Evolutionary conservation across 1,284 basidiomycete species (phyloP).

Genomic region (Boletus smithii): DNA sequence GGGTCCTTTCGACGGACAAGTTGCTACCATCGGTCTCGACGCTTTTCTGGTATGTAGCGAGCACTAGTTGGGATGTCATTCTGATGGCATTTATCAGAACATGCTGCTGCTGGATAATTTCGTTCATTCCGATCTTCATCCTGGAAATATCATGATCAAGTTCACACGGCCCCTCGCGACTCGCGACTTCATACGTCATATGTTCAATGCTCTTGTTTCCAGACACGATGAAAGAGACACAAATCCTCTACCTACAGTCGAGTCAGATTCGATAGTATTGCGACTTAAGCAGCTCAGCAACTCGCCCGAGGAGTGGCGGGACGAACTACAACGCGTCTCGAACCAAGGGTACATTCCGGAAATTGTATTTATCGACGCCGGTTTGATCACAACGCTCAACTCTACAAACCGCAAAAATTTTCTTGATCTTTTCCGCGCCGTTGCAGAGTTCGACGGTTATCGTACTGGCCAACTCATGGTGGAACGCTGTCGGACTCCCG

Average conservation of each 20-base stretch:
- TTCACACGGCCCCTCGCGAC: slow-evolving; percentile 81
- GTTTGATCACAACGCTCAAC: slow-evolving; percentile 87
- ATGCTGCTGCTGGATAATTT: slow-evolving; percentile 99
- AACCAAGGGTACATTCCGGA: slow-evolving; percentile 86
- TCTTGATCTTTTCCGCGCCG: slow-evolving; percentile 92
- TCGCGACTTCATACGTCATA: slow-evolving; percentile 53
- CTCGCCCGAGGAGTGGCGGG: slow-evolving; percentile 67
- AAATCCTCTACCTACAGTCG: slow-evolving; percentile 38
- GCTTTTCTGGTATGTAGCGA: slow-evolving; percentile 78
- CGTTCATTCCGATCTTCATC: slow-evolving; percentile 92
- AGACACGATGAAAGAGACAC: slow-evolving; percentile 31
- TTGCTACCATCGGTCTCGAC: slow-evolving; percentile 92
- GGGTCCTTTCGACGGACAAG: slow-evolving; percentile 84
- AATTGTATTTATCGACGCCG: slow-evolving; percentile 95
- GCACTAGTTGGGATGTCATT: slow-evolving; percentile 7
- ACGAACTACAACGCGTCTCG: slow-evolving; percentile 64
- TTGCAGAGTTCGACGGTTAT: slow-evolving; percentile 97
- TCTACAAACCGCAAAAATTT: slow-evolving; percentile 86
- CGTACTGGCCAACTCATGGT: slow-evolving; percentile 94
- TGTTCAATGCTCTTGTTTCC: slow-evolving; percentile 44
- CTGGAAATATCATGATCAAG: slow-evolving; percentile 97
- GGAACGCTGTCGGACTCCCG: slow-evolving; percentile 89
- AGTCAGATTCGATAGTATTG: slow-evolving; percentile 69
- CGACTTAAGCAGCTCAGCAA: slow-evolving; percentile 57
- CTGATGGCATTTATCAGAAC: slow-evolving; percentile 53